Base-by-base conservation (phyloP, 768 basidiomycete species). In the Suillus cothurnatus region DNA sequence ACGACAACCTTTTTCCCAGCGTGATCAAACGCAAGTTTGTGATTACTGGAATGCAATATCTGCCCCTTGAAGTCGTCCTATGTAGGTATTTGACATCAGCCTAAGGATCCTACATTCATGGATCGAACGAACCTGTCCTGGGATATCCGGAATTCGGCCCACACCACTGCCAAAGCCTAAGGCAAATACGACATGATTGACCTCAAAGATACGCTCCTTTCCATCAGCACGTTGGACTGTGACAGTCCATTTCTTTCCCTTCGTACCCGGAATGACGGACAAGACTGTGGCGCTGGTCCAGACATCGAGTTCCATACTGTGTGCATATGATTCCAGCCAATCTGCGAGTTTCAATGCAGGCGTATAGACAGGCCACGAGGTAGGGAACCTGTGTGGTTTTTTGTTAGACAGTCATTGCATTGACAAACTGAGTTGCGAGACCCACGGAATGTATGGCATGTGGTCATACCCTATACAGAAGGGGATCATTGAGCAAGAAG, bases 1-100 rank as follows among this genome's bases (percentile, higher is more conserved):
- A 93, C 85, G 4, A 87, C 80, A 0, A 91, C 89, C 71, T 87
- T 92, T 78, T 92, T 92, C 15, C 89, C 91, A 1, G 72, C 56
- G 68, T 87, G 87, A 43, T 86, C 86, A 14, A 78, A 74, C 0
- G 88, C 87, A n/a, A 73, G 78, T 43, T 82, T 80, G 72, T 91
- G 86, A 32, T 81, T 72, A 6, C 74, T 80, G 0, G 89, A 89
- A 72, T 93, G 91, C n/a, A 87, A 67, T 4, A 87, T 74, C 60
- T 84, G 77, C 8, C 91, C 91, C 67, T 86, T 84, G 80, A 89
- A 92, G 8, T 77, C 79, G 26, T 86, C 83, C 84, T 86, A 65
- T 14, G 61, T 31, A 31, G 1, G 7, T 1, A 52, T 34, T 19
- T 68, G 1, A 66, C 31, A 12, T 61, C 8, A 26, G 19, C 7